Base-by-base conservation (phyloP, 2,329 filamentous ascomycete species). In the Lachnellula hyalina region DNA sequence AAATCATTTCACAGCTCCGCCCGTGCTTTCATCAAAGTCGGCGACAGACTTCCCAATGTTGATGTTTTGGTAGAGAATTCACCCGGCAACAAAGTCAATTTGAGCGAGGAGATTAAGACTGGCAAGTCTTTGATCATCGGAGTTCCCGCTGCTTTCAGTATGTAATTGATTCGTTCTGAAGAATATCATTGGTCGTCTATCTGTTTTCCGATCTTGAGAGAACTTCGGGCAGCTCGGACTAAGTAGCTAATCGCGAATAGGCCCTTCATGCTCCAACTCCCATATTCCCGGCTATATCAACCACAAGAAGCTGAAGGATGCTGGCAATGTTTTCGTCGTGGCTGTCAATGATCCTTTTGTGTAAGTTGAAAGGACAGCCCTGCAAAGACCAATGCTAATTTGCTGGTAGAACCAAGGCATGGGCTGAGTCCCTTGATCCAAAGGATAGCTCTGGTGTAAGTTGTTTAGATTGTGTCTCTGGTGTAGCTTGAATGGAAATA, bases 341-440 rank as follows among this genome's bases (percentile, higher is more conserved):
- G 85, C 88, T 12, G 91, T 96, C 69, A 97, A 96, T 70, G 93
- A 97, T 71, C 83, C 91, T 25, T 96, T 96, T 71, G 92, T 96
- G 89, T 95, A 78, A 73, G 87, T 74, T 45, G 6, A 12, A 15
- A 40, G n/a, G n/a, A 44, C 9, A 11, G n/a, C 23, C 17, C 25
- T 40, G 28, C 7, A 15, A 17, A n/a, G 19, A 32, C 7, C 15
- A 5, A 15, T 42, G 5, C 32, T 44, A 38, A 25, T 23, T 15
- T 23, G 12, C 19, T 21, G 19, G 25, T 42, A 56, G 54, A 9
- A 56, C 54, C n/a, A 56, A 56, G 42, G 54, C 54, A 34, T 56
- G 54, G 54, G 54, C 19, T 12, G 47, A 34, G 12, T 47, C 54
- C 32, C 51, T 56, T 32, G 54, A 56, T 41, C 54, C 54, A 23